These are phyloP conservation scores for Yarrowia yakushimensis DNA, from an alignment of 805 yeast genomes.

Conservation along the genomic window DNA sequence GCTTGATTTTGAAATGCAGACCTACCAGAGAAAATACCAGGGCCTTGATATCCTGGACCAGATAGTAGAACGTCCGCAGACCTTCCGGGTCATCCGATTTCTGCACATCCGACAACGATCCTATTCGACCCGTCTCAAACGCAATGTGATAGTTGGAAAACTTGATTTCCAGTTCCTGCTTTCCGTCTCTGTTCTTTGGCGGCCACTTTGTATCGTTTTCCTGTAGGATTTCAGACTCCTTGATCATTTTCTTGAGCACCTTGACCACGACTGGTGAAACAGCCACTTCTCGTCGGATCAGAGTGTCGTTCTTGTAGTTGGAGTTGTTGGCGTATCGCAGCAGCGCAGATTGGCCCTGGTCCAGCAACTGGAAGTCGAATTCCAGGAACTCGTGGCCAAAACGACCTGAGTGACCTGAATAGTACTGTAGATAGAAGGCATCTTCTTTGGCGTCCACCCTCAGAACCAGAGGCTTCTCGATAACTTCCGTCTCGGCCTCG, in stretches of 20 bases:
- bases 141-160: slow-evolving; percentile 39
- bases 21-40: slow-evolving; percentile 44
- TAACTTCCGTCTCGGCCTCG: not conserved
- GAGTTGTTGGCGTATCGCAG: slow-evolving; percentile 47
- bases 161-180: slow-evolving; percentile 43
- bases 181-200: slow-evolving; percentile 41
- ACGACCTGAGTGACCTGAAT: slow-evolving; percentile 45
- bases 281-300: slow-evolving; percentile 42
- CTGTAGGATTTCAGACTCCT: slow-evolving; percentile 42
- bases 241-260: slow-evolving; percentile 40
- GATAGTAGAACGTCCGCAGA: slow-evolving; percentile 43
- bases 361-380: slow-evolving; percentile 38
- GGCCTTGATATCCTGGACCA: slow-evolving; percentile 46
- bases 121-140: slow-evolving; percentile 42
- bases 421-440: slow-evolving; percentile 44
- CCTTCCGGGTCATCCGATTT: slow-evolving; percentile 46
- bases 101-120: slow-evolving; percentile 43
- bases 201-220: slow-evolving; percentile 47
- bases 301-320: slow-evolving; percentile 44
- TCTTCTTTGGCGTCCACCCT: slow-evolving; percentile 28
- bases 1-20: slow-evolving; percentile 43
- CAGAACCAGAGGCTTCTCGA: not conserved
- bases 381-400: slow-evolving; percentile 49
- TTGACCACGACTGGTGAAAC: slow-evolving; percentile 40
- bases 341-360: slow-evolving; percentile 37